Evolutionary conservation across 257 asterid genomes (phyloP).

Genomic region (Anisodus acutangulus): DNA sequence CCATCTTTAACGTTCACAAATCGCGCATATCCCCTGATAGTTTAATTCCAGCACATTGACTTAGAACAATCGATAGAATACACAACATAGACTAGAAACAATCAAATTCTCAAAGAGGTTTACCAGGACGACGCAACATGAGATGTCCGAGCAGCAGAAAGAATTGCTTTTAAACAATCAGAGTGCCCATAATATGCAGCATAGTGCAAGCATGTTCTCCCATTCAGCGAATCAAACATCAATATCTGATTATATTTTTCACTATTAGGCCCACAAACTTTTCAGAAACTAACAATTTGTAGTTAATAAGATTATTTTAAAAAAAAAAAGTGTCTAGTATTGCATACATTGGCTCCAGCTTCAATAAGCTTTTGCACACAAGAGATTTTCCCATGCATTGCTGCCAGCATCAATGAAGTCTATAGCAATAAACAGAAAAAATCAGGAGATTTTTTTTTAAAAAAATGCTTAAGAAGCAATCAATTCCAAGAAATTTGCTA

Average conservation of each 20-base stretch:
- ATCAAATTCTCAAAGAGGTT: slow-evolving; percentile 14
- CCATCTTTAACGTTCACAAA: slow-evolving; percentile 93
- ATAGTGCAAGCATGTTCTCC: slow-evolving; percentile 96
- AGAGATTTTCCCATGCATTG: slow-evolving; percentile 94
- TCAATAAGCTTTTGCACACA: slow-evolving; percentile 83
- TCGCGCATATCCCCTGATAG: slow-evolving; percentile 79
- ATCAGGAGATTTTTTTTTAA: not conserved
- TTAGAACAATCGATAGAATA: not conserved
- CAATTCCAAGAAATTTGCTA: not conserved
- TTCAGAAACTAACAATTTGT: not conserved
- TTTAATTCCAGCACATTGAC: not conserved
- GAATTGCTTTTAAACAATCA: slow-evolving; percentile 79
- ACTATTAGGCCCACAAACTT: slow-evolving; percentile 28
- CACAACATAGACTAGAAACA: not conserved
- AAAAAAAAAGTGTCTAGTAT: slow-evolving; percentile 20
- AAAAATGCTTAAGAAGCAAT: not conserved
- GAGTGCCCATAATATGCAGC: slow-evolving; percentile 92
- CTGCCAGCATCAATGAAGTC: slow-evolving; percentile 99
- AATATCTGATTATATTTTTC: slow-evolving; percentile 60
- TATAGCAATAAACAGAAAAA: slow-evolving; percentile 44
- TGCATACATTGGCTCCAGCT: slow-evolving; percentile 89
- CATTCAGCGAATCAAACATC: slow-evolving; percentile 82
- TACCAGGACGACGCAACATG: slow-evolving; percentile 90
- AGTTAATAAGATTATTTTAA: not conserved
- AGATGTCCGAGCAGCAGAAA: slow-evolving; percentile 74